Base-by-base conservation (phyloP, 108 stramenopile species). In the Skeletonema tropicum region DNA sequence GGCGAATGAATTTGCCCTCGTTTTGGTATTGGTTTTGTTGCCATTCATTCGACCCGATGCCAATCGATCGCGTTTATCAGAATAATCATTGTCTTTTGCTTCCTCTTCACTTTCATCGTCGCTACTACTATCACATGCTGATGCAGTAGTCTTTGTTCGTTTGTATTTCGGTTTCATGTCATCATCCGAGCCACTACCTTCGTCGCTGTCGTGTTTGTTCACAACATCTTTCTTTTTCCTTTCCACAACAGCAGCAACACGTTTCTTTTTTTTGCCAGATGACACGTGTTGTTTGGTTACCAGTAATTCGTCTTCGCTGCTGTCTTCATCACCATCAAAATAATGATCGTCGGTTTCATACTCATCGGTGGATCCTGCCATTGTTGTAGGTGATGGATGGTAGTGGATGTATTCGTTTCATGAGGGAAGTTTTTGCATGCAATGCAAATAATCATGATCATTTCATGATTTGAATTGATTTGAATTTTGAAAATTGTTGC, bases 261-360 rank as follows among this genome's bases (percentile, higher is more conserved):
- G 19, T 23, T 55, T 55, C 61, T 62, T 62, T 62, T 38, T 62
- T 8, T 8, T 19, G 19, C 15, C 58, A 58, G 33, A 57, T 13
- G 49, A 68, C 17, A 35, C 68, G n/a, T 57, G 46, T 14, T 39
- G 38, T 4, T 55, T 46, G 25, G 42, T 10, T 9, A 31, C 29
- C 12, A 59, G 15, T 42, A 57, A 64, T 31, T 74, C 62, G 14
- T 52, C 73, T 19, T 74, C 73, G 36, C 42, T 46, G 14, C 63
- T 63, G 39, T 57, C 21, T 10, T 26, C 73, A 38, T 35, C 61
- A 8, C 61, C 36, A 29, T 64, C 32, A 3, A 31, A 23, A 31
- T 42, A 14, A 31, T 42, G 49, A 0, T 74, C 55, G 55, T 74
- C 73, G 1, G 73, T 74, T 45, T 74, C 73, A 38, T 74, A 74